Evolutionary conservation across 228 moss, liverwort and hornwort genomes (phyloP), one percentile per base, ranked within the genome.

Genomic region (Sphagnum magellanicum): DNA sequence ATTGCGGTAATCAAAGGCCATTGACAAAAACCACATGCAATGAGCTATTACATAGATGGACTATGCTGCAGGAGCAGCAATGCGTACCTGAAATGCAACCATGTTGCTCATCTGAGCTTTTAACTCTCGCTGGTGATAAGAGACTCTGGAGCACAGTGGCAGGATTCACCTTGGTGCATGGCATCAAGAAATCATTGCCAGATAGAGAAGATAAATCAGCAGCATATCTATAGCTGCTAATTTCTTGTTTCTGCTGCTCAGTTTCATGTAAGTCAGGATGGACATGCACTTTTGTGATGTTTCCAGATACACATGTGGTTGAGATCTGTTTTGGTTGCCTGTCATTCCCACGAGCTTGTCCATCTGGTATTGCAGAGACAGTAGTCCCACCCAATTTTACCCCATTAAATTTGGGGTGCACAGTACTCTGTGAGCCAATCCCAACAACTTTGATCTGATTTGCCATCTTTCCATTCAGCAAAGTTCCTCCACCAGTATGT

Each of bases 341-440:
- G 32, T 32, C 32, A 32, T 32, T 32, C 32, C 32, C 32, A 17
- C 51, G 14, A 58, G 50, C 51, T 14, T 67, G 63, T 51, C 70
- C 74, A 49, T 50, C 14, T 6, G 51, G 50, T 50, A 49, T 64
- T 68, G 15, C 53, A 65, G 52, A 16, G 71, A 59, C 68, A 64
- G 11, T 71, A 51, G 60, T 17, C 15, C 68, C 69, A 60, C 63
- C 32, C 51, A 74, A 63, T 48, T 51, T 50, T 51, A 10, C 10
- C 10, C n/a, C 13, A 60, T 60, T 60, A 14, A 60, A n/a, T 14
- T 79, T 72, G 7, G 72, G 72, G 61, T 79, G 71, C 10, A 61
- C 72, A 53, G 62, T 63, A 60, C 50, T 50, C 49, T 11, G 53
- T 4, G 64, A 71, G 59, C 53, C 11, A 16, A 50, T 68, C 59